phyloP scores from a whole-genome alignment of 768 basidiomycete genomes.

The Mycena maculata region DNA sequence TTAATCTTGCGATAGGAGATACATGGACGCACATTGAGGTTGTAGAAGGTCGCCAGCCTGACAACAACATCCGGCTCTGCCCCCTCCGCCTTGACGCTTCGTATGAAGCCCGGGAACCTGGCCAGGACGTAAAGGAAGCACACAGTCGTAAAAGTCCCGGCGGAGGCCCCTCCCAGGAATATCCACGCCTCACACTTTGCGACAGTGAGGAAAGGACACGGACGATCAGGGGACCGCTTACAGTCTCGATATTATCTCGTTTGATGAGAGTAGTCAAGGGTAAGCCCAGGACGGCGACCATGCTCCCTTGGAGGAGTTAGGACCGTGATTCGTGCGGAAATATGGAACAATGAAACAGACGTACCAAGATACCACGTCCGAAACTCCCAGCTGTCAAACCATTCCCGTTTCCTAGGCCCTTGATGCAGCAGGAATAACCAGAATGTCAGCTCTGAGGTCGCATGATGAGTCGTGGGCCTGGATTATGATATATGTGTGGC shows the following conservation, averaged over 20 bases:
- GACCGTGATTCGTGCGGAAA: constrained; percentile 8
- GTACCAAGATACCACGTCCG: constrained; percentile 76
- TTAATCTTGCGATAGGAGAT: background rate
- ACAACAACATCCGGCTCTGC: constrained; percentile 81
- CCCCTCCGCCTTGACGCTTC: constrained; percentile 76
- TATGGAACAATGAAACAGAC: constrained; percentile 31
- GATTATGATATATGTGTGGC: background rate
- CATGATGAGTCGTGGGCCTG: background rate
- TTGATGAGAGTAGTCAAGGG: constrained; percentile 74
- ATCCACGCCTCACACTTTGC: constrained; percentile 78
- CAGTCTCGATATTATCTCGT: constrained; percentile 68
- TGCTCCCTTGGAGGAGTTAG: constrained; percentile 60
- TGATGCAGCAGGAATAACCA: constrained; percentile 89
- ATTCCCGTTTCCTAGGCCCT: constrained; percentile 73
- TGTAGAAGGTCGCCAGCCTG: constrained; percentile 78
- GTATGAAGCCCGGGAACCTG: constrained; percentile 78
- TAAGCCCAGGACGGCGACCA: constrained; percentile 75
- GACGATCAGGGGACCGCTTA: constrained; percentile 42
- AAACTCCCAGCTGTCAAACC: constrained; percentile 88
- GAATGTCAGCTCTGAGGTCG: constrained; percentile 72
- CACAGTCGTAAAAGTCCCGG: constrained; percentile 74
- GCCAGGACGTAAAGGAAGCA: constrained; percentile 78
- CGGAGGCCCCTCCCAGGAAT: constrained; percentile 76
- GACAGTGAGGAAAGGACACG: constrained; percentile 20
- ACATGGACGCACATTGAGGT: constrained; percentile 72